Conservation (phyloP, 2,329 filamentous ascomycete species). For the Ascochyta lentis region DNA sequence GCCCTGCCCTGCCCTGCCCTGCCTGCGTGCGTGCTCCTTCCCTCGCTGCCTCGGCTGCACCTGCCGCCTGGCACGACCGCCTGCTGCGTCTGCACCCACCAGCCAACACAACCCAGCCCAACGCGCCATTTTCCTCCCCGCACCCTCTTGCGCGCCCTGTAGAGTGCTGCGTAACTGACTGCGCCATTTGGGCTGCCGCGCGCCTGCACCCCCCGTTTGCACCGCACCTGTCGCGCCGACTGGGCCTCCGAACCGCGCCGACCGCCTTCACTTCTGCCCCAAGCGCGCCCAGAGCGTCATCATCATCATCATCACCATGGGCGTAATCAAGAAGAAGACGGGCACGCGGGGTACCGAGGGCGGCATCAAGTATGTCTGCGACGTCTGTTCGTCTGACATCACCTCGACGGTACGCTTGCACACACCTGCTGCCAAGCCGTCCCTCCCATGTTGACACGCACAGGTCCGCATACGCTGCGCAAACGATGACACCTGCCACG, state of each 20-base stretch:
- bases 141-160: constrained; percentile 2
- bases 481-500: constrained; percentile 74
- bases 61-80: constrained; percentile 24
- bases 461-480: constrained; percentile 96
- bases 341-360: constrained; percentile 82
- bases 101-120: constrained; percentile 2
- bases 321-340: constrained; percentile 95
- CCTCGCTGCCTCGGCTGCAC: constrained; percentile 26
- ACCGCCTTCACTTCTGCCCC: constrained; percentile 16
- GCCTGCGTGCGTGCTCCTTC: background rate
- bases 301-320: constrained; percentile 63
- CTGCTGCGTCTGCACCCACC: background rate
- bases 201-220: constrained; percentile 2
- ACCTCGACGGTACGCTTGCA: constrained; percentile 81
- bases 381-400: constrained; percentile 95
- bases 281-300: constrained; percentile 27
- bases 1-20: no score
- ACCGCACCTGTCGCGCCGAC: constrained; percentile 19
- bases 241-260: background rate
- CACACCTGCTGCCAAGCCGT: background rate
- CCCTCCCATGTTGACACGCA: constrained; percentile 8
- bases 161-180: background rate
- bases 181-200: constrained; percentile 3
- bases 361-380: constrained; percentile 87
- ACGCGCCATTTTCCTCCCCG: constrained; percentile 8